Conservation (phyloP, 2,329 filamentous ascomycete species). For the Trichoderma semiorbis region DNA sequence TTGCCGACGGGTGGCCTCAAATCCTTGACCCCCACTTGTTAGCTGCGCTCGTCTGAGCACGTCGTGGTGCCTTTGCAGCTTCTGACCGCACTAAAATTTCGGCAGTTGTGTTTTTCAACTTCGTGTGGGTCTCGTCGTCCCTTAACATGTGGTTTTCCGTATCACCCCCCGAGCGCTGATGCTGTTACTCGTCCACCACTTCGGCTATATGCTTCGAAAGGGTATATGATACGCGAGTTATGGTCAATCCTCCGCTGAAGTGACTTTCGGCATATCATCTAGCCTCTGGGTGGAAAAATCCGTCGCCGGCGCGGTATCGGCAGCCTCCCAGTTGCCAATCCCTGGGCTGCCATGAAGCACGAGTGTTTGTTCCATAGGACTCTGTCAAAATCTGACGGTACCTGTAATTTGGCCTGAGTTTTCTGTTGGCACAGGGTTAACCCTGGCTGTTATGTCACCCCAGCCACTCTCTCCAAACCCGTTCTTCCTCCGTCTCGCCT, state of each 20-base stretch:
- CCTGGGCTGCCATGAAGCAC: neutral
- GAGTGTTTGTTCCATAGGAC: neutral
- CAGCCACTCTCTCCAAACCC: neutral
- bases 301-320: neutral
- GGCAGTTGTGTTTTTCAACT: conserved; percentile 15
- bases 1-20: neutral
- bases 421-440: neutral
- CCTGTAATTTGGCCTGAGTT: neutral
- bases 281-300: neutral
- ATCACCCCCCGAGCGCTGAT: neutral
- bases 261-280: neutral
- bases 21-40: conserved; percentile 3
- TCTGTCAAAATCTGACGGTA: neutral
- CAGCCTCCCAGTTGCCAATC: neutral
- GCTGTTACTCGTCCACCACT: neutral
- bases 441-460: neutral
- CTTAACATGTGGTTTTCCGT: neutral
- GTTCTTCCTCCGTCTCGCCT: neutral
- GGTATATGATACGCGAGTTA: neutral
- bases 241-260: neutral
- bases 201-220: conserved; percentile 16
- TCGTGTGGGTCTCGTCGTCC: neutral
- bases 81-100: conserved; percentile 14
- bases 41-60: neutral
- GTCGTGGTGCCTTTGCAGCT: conserved; percentile 7